A percentile compares a stretch with the other conserved stretches of the same genome.
These are phyloP conservation scores for Phragmites australis DNA, from an alignment of 176 grass and related monocot genomes.

Conservation along the genomic window DNA sequence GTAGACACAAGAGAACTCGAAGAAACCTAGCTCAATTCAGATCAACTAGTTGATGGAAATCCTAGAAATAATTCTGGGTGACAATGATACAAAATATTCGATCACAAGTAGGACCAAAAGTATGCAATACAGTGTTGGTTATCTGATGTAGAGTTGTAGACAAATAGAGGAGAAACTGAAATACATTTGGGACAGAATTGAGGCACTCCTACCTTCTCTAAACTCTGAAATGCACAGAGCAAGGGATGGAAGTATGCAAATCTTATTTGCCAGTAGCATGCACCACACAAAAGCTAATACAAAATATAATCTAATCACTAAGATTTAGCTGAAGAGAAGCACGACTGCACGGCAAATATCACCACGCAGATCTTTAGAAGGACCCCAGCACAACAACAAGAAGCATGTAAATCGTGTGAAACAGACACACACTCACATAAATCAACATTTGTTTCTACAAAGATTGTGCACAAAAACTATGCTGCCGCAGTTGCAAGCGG, in stretches of 20 bases:
- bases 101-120: background rate
- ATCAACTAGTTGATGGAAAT: background rate
- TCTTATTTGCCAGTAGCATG: background rate
- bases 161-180: background rate
- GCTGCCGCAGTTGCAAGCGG: background rate
- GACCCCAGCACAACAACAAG: background rate
- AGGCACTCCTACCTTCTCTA: constrained; percentile 2
- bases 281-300: background rate
- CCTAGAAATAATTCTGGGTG: background rate
- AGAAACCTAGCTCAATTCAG: constrained; percentile 15
- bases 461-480: background rate
- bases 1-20: background rate
- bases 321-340: background rate
- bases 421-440: background rate
- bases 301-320: background rate
- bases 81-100: background rate
- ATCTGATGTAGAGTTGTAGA: background rate
- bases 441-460: constrained; percentile 21
- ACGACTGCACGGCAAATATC: background rate
- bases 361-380: background rate
- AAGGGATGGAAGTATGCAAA: background rate
- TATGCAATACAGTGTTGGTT: background rate
- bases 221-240: constrained; percentile 10
- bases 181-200: constrained; percentile 2
- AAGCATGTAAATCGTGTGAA: background rate